Evolutionary conservation across 2,329 filamentous ascomycete species (phyloP).

Genomic region (Talaromyces sp.): DNA sequence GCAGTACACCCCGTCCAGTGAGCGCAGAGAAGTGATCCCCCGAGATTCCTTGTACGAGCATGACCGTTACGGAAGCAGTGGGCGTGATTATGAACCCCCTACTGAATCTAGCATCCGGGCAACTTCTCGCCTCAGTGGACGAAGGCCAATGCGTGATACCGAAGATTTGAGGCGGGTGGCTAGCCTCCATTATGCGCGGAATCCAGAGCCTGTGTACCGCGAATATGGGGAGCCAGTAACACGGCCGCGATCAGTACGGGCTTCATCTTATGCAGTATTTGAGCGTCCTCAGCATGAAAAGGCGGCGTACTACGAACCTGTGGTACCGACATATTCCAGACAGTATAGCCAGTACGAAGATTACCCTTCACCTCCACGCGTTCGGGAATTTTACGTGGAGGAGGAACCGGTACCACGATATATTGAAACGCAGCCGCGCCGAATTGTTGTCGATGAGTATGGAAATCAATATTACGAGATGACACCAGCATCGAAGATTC

Average conservation of each 20-base stretch:
- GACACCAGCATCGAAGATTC: conserved; percentile 34
- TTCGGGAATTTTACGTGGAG: conserved; percentile 39
- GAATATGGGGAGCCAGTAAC: conserved; percentile 42
- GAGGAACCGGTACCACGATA: conserved; percentile 39
- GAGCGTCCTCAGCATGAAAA: conserved; percentile 35
- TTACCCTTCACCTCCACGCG: conserved; percentile 31
- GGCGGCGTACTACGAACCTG: conserved; percentile 35
- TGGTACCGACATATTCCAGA: conserved; percentile 25
- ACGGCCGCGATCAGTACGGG: conserved; percentile 30
- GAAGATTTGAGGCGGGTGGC: conserved; percentile 43
- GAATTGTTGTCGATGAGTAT: conserved; percentile 75
- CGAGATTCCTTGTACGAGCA: conserved; percentile 30
- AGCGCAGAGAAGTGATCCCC: conserved; percentile 26
- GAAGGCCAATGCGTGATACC: conserved; percentile 36
- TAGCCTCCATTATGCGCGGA: conserved; percentile 41
- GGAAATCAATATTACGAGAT: conserved; percentile 72
- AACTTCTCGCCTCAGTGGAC: conserved; percentile 34
- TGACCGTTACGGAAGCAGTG: conserved; percentile 24
- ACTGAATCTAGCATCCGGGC: conserved; percentile 30
- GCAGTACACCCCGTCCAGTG: conserved; percentile 30
- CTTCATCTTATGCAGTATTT: conserved; percentile 36
- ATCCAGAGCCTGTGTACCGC: conserved; percentile 35
- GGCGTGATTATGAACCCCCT: conserved; percentile 22
- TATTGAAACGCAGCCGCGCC: conserved; percentile 53
- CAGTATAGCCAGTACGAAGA: conserved; percentile 32